Conservation (phyloP, 805 yeast genomes). For the Candida corydali region DNA sequence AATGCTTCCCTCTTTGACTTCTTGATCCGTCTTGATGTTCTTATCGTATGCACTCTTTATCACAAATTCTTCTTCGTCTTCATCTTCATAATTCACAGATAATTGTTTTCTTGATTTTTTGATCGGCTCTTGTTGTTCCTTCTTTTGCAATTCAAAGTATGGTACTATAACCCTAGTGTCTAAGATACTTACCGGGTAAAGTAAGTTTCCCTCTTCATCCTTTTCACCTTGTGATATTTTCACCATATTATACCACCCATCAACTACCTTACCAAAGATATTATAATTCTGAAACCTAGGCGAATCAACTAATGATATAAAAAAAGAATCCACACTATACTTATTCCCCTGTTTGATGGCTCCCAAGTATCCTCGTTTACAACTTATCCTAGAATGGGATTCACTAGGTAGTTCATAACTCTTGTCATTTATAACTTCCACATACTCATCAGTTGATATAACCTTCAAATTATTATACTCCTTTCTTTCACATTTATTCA, state of each 20-base stretch:
- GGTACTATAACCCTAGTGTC: conserved; percentile 40
- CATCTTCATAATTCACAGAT: conserved; percentile 32
- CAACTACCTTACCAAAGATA: conserved; percentile 56
- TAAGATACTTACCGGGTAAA: conserved; percentile 48
- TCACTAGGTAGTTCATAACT: conserved; percentile 30
- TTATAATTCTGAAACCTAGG: conserved; percentile 28
- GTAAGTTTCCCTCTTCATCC: conserved; percentile 34
- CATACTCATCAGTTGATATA: conserved; percentile 28
- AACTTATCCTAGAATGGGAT: conserved; percentile 47
- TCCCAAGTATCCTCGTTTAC: conserved; percentile 6
- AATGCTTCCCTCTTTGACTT: background rate
- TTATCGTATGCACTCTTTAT: conserved; percentile 42
- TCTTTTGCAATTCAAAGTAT: conserved; percentile 36
- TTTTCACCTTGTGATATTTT: conserved; percentile 48
- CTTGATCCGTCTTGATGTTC: background rate
- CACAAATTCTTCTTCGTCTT: conserved; percentile 22
- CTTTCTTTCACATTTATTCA: conserved; percentile 45
- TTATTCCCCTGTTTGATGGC: conserved; percentile 2
- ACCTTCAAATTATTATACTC: conserved; percentile 40
- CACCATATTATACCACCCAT: conserved; percentile 51
- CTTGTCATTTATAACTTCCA: conserved; percentile 7
- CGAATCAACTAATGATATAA: conserved; percentile 12
- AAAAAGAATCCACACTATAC: conserved; percentile 24
- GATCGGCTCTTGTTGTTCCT: conserved; percentile 10
- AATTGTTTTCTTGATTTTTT: conserved; percentile 10